These are phyloP conservation scores for Phalaenopsis aphrodite DNA, from an alignment of 106 monocot genomes.

Conservation along the genomic window DNA sequence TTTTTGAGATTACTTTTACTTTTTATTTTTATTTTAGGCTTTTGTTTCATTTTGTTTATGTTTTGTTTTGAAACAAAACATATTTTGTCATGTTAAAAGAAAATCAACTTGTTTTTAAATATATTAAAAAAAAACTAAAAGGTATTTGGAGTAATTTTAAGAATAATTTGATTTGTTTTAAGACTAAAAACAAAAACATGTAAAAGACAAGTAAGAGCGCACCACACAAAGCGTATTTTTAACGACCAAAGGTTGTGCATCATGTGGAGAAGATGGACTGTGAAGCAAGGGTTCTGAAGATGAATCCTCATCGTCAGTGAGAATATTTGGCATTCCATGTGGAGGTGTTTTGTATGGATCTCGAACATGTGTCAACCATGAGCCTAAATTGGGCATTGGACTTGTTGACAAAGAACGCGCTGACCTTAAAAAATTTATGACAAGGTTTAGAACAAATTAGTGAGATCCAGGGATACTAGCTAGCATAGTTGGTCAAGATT, in stretches of 20 bases:
- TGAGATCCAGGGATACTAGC: too few species aligned
- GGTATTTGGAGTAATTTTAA: not conserved
- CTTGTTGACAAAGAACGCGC: conserved; percentile 75
- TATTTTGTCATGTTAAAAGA: too few species aligned
- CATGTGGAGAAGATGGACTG: conserved; percentile 17
- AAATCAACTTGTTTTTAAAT: too few species aligned
- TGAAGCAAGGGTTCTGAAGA: conserved; percentile 38
- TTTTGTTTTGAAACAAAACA: too few species aligned
- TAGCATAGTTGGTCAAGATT: too few species aligned
- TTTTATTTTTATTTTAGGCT: too few species aligned
- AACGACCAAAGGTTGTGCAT: conserved; percentile 7
- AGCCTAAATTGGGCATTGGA: conserved; percentile 43
- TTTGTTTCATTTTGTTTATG: too few species aligned
- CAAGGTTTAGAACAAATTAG: not conserved
- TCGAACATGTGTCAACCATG: conserved; percentile 22
- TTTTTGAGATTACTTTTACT: too few species aligned
- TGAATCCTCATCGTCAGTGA: conserved; percentile 10
- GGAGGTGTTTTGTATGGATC: conserved; percentile 20
- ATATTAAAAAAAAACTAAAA: not conserved
- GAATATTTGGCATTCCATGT: conserved; percentile 17
- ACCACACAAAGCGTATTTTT: conserved; percentile 68
- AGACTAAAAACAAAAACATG: not conserved
- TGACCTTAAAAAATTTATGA: conserved; percentile 46
- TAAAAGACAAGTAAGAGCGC: not conserved
- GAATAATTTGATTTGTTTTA: too few species aligned